Conservation (phyloP, 2,329 filamentous ascomycete genomes). For the Plectosphaerella sp. region DNA sequence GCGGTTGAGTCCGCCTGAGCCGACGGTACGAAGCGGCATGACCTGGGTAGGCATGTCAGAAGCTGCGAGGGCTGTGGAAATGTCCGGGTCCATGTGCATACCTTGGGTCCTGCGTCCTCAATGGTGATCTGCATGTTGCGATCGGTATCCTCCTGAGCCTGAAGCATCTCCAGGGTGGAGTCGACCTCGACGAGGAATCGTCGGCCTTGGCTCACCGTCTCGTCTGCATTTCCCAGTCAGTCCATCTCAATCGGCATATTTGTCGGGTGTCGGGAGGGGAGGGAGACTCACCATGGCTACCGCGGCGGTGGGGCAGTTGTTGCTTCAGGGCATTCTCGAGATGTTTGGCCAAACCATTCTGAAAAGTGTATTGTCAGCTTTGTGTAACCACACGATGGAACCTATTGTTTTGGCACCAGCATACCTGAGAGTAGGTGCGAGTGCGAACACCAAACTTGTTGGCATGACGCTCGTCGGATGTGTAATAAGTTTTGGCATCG, state of each 20-base stretch:
- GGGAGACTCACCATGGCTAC: slow-evolving; percentile 49
- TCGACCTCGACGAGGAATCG: slow-evolving; percentile 87
- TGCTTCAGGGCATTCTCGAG: slow-evolving; percentile 45
- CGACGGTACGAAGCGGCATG: slow-evolving; percentile 77
- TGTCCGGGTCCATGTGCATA: slow-evolving; percentile 23
- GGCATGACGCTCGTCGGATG: slow-evolving; percentile 48
- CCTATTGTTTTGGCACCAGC: slow-evolving; percentile 2
- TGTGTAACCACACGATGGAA: not conserved
- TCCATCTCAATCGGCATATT: not conserved
- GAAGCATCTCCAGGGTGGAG: slow-evolving; percentile 71
- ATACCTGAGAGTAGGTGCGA: slow-evolving; percentile 53
- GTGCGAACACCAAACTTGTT: slow-evolving; percentile 45
- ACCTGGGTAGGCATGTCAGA: slow-evolving; percentile 46
- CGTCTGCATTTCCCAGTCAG: slow-evolving; percentile 53
- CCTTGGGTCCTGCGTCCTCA: slow-evolving; percentile 91
- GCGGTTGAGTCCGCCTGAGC: slow-evolving; percentile 78
- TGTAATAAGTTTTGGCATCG: slow-evolving; percentile 56
- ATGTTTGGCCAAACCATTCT: slow-evolving; percentile 52
- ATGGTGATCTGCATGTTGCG: slow-evolving; percentile 96
- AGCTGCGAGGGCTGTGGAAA: not conserved
- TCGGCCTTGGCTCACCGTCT: slow-evolving; percentile 52
- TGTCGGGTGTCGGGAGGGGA: not conserved
- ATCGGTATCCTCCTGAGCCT: slow-evolving; percentile 88
- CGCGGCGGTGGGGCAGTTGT: slow-evolving; percentile 47
- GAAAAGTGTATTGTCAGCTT: not conserved